Evolutionary conservation across 192 early-diverging fungal species (phyloP).

Genomic region (Radiomyces spectabilis): DNA sequence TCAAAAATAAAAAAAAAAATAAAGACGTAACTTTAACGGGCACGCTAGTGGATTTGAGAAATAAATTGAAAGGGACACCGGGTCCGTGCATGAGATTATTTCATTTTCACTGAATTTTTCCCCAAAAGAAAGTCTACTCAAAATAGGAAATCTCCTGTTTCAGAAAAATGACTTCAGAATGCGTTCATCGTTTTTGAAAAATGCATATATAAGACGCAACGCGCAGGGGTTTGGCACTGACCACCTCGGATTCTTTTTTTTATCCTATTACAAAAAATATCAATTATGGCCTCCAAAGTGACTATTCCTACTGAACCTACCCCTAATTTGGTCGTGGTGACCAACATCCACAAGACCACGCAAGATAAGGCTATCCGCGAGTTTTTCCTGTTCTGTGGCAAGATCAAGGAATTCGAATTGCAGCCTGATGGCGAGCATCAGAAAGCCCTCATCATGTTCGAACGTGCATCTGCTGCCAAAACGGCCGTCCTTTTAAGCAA

Average conservation of each 20-base stretch:
- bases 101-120: no score
- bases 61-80: no score
- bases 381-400: conserved; percentile 53
- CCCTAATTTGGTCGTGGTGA: conserved; percentile 37
- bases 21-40: no score
- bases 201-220: no score
- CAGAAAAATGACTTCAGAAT: no score
- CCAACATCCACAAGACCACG: conserved; percentile 33
- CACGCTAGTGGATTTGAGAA: no score
- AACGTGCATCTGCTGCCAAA: conserved; percentile 41
- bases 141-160: no score
- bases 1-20: no score
- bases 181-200: no score
- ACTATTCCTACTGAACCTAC: conserved; percentile 35
- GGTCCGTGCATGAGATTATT: no score
- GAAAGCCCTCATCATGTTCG: conserved; percentile 42
- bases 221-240: no score
- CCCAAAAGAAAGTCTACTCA: no score
- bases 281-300: not conserved
- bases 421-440: conserved; percentile 26
- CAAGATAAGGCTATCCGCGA: conserved; percentile 42
- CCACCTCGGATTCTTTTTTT: not conserved
- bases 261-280: not conserved
- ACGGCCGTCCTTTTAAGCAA: conserved; percentile 45
- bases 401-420: conserved; percentile 45